phyloP scores from a whole-genome alignment of 768 basidiomycete genomes.

The Pleurotus tuoliensis region DNA sequence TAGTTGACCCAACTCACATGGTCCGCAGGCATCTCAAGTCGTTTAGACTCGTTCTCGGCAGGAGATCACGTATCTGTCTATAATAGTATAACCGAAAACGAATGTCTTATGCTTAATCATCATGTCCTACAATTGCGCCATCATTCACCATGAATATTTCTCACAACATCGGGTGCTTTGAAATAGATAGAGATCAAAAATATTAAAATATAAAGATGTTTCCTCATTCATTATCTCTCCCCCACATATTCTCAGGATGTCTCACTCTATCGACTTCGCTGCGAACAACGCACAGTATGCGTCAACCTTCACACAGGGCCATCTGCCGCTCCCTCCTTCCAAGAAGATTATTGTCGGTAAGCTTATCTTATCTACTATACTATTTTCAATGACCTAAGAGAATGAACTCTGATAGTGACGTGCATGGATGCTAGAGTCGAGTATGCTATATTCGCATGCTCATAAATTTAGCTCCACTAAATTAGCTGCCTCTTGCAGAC shows the following conservation, averaged over 20 bases:
- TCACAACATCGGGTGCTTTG: neutral
- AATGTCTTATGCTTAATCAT: neutral
- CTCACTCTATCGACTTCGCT: slow-evolving; percentile 20
- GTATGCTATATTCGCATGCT: slow-evolving; percentile 16
- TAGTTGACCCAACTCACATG: too few species aligned
- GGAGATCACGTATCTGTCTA: neutral
- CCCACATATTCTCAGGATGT: neutral
- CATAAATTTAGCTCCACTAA: too few species aligned
- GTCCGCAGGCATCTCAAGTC: slow-evolving; percentile 4
- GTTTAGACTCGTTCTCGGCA: neutral
- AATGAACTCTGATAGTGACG: slow-evolving; percentile 27
- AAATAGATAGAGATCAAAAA: neutral
- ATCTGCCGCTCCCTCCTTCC: slow-evolving; percentile 35
- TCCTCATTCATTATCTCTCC: too few species aligned
- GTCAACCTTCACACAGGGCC: slow-evolving; percentile 34
- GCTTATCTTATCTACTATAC: neutral
- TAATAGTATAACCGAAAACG: neutral
- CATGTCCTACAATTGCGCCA: neutral
- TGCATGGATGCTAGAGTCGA: slow-evolving; percentile 57
- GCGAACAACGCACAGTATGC: slow-evolving; percentile 37
- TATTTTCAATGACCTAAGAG: too few species aligned
- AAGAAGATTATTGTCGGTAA: slow-evolving; percentile 36
- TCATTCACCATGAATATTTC: neutral
- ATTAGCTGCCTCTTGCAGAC: slow-evolving; percentile 20
- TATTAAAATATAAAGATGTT: neutral